These are phyloP conservation scores for Aspergillus sp. DNA, from an alignment of 2,329 filamentous ascomycete species.

Conservation along the genomic window DNA sequence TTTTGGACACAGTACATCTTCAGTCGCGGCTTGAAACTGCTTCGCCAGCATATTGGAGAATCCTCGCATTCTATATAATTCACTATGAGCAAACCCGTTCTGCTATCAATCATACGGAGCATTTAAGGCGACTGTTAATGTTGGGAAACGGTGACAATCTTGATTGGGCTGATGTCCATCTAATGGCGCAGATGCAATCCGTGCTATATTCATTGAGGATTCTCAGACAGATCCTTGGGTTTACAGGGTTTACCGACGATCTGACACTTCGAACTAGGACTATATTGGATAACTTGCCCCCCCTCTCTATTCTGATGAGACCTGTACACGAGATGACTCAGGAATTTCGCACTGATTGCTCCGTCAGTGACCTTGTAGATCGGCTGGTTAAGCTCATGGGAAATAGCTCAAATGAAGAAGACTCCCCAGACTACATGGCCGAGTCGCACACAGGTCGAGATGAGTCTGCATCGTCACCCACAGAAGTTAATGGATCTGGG, in stretches of 20 bases:
- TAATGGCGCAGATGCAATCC: slow-evolving; percentile 62
- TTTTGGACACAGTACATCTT: slow-evolving; percentile 24
- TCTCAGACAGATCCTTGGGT: slow-evolving; percentile 53
- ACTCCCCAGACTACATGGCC: background rate
- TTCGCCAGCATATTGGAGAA: slow-evolving; percentile 32
- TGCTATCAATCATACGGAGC: slow-evolving; percentile 18
- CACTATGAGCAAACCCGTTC: slow-evolving; percentile 19
- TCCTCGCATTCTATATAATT: slow-evolving; percentile 38
- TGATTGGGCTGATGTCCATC: slow-evolving; percentile 63
- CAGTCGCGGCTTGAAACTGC: slow-evolving; percentile 14
- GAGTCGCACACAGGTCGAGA: background rate
- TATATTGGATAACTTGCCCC: slow-evolving; percentile 31
- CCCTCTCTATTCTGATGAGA: slow-evolving; percentile 32
- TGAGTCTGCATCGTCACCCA: background rate
- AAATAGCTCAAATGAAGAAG: background rate
- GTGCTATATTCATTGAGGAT: slow-evolving; percentile 64
- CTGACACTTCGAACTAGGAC: slow-evolving; percentile 14
- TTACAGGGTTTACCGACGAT: slow-evolving; percentile 31
- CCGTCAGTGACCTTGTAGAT: slow-evolving; percentile 11
- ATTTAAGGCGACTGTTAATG: slow-evolving; percentile 32
- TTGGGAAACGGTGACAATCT: slow-evolving; percentile 34
- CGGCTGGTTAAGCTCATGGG: slow-evolving; percentile 2
- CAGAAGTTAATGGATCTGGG: background rate
- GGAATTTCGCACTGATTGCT: slow-evolving; percentile 11
- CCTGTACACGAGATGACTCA: slow-evolving; percentile 25